Evolutionary conservation across 2,329 filamentous ascomycete species (phyloP).

Genomic region (Cladosporium cucumerinum): DNA sequence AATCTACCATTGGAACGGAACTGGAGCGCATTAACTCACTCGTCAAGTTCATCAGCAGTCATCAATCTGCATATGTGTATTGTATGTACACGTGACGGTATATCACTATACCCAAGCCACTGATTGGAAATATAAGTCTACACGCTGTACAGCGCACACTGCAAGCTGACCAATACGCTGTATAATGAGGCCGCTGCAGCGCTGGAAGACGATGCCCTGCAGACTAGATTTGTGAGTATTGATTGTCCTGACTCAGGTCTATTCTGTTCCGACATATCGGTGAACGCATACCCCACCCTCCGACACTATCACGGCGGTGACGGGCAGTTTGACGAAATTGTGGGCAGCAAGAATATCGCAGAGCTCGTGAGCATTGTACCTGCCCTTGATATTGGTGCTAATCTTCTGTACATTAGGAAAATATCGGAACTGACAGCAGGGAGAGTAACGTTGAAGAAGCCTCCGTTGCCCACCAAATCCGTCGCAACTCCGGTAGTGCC

Average conservation of each 20-base stretch:
- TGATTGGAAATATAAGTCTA: neutral
- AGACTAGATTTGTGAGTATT: neutral
- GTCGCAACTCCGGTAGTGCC: neutral
- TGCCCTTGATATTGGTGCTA: neutral
- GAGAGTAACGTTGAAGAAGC: neutral
- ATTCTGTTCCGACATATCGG: neutral
- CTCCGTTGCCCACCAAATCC: neutral
- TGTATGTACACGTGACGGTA: neutral
- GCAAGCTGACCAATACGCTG: neutral
- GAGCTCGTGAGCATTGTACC: neutral
- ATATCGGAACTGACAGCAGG: neutral
- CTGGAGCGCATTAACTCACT: neutral
- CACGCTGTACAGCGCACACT: neutral
- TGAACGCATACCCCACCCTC: neutral
- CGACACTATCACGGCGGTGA: neutral
- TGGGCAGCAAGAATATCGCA: neutral
- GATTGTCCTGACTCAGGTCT: neutral
- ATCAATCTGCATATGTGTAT: neutral
- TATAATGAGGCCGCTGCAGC: neutral
- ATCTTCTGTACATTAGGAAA: neutral
- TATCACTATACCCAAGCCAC: neutral
- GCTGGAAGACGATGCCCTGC: neutral
- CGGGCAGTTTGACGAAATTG: neutral
- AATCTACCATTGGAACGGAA: neutral
- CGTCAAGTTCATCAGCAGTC: neutral